These are phyloP conservation scores for Colletotrichum lindemuthianum DNA, from an alignment of 2,329 filamentous ascomycete genomes.

Conservation along the genomic window DNA sequence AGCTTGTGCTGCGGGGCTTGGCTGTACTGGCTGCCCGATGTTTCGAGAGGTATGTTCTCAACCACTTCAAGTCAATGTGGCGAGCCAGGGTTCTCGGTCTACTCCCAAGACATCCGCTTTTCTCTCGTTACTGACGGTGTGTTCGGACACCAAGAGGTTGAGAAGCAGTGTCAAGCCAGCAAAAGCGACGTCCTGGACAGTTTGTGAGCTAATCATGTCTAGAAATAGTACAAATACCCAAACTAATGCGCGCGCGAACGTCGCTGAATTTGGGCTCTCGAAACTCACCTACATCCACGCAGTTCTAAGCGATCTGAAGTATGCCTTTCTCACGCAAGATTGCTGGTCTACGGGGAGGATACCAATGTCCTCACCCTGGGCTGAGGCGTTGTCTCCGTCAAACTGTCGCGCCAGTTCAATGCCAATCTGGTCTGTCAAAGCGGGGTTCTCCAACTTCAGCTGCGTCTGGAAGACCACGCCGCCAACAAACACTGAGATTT, in stretches of 20 bases:
- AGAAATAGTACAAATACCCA: too few species aligned
- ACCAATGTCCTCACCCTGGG: background rate
- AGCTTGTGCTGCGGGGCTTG: background rate
- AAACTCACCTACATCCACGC: conserved; percentile 44
- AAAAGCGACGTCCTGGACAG: conserved; percentile 16
- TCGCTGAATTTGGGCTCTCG: background rate
- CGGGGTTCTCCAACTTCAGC: conserved; percentile 66
- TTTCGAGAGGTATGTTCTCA: conserved; percentile 15
- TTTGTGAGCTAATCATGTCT: background rate
- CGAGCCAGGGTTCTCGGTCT: background rate
- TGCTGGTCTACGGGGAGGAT: conserved; percentile 32
- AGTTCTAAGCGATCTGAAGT: conserved; percentile 39
- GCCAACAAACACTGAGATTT: conserved; percentile 76
- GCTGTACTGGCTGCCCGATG: conserved; percentile 5
- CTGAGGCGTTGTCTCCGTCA: conserved; percentile 62
- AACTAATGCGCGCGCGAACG: too few species aligned
- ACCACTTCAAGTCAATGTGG: background rate
- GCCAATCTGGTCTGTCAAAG: conserved; percentile 61
- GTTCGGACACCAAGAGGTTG: conserved; percentile 11
- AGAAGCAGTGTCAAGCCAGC: conserved; percentile 2
- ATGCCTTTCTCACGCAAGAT: conserved; percentile 39
- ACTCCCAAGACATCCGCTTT: conserved; percentile 15
- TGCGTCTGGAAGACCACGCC: conserved; percentile 82
- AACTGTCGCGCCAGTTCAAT: conserved; percentile 60
- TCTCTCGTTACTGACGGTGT: conserved; percentile 11